Evolutionary conservation across 2,329 filamentous ascomycete genomes (phyloP), one percentile per base, ranked within the genome.

Genomic region (Elsinoe ampelina): DNA sequence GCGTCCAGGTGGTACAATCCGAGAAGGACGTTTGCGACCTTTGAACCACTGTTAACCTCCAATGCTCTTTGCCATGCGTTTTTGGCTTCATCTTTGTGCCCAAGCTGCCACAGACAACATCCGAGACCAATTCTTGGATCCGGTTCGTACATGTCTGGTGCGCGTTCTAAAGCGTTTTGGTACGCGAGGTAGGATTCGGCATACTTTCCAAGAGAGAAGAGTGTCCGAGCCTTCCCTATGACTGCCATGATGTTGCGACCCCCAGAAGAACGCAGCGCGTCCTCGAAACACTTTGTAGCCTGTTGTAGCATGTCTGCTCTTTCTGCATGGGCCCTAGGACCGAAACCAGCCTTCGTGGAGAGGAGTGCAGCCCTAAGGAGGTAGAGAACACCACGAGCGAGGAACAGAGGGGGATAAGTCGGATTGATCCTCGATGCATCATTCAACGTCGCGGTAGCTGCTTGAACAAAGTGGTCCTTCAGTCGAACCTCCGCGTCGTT

Each of bases 51-150:
- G 65, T 85, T 84, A 69, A 96, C 80, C 67, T 95, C 88, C 26
- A 96, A 73, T 11, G 86, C 84, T 61, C 93, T 80, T 67, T 95
- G 87, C 93, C 93, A 98, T 11, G 93, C 92, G 48, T 78, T 76
- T 67, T 88, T 92, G 6, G 95, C 93, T 65, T 95, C 89, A 34
- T 95, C 89, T 70, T 95, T 96, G 76, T 89, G 90, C 10, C 91
- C 91, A 26, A 98, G 78, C 70, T 95, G 89, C 93, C 95, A 98
- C 70, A 96, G 86, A 75, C 93, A 98, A 71, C 89, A 93, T 45
- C 93, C 93, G 66, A 98, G 92, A 57, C 93, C 93, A 63, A 98
- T 92, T 64, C 95, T 83, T 63, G 93, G 95, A 70, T 98, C 93
- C 0, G 93, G 93, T 66, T 98, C 93, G 41, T 87, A 82, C 66